Percentiles rank a stretch among this genome's conserved stretches.
Conservation (phyloP, 192 early-diverging fungal genomes). For the Umbelopsis ramanniana region DNA sequence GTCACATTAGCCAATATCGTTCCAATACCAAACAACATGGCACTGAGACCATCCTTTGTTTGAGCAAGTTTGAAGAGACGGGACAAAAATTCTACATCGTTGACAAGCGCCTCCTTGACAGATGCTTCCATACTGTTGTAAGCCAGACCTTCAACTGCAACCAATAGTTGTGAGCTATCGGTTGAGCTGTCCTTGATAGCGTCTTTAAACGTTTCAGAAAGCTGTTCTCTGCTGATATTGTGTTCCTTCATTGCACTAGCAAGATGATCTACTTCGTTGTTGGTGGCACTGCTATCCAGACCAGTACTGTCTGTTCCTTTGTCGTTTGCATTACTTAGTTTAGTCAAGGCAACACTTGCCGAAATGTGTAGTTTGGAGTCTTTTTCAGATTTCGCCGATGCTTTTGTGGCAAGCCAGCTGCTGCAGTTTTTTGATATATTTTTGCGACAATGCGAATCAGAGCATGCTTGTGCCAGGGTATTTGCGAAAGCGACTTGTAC, state of each 20-base stretch:
- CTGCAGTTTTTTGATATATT: slow-evolving; percentile 56
- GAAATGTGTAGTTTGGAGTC: slow-evolving; percentile 52
- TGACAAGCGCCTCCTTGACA: slow-evolving; percentile 72
- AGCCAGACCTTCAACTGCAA: slow-evolving; percentile 80
- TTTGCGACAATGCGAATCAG: slow-evolving; percentile 62
- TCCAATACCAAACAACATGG: slow-evolving; percentile 73
- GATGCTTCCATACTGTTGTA: slow-evolving; percentile 74
- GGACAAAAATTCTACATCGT: slow-evolving; percentile 61
- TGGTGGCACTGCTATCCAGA: slow-evolving; percentile 18
- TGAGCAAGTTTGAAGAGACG: slow-evolving; percentile 56
- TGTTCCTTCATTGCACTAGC: slow-evolving; percentile 44
- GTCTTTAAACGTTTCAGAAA: slow-evolving; percentile 59
- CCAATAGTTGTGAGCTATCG: slow-evolving; percentile 41
- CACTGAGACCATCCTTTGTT: slow-evolving; percentile 39
- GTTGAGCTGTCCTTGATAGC: slow-evolving; percentile 49
- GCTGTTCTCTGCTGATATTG: slow-evolving; percentile 34
- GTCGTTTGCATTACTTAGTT: slow-evolving; percentile 47
- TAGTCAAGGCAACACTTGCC: slow-evolving; percentile 66
- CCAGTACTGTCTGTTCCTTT: not conserved
- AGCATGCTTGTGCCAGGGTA: slow-evolving; percentile 61
- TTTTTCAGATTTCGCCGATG: slow-evolving; percentile 36
- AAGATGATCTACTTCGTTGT: slow-evolving; percentile 31
- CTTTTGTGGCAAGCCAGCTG: slow-evolving; percentile 55
- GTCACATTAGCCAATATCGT: slow-evolving; percentile 83
- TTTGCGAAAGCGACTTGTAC: slow-evolving; percentile 71